These are phyloP conservation scores for Sisymbrium irio DNA, from an alignment of 345 rosid genomes.

Conservation along the genomic window DNA sequence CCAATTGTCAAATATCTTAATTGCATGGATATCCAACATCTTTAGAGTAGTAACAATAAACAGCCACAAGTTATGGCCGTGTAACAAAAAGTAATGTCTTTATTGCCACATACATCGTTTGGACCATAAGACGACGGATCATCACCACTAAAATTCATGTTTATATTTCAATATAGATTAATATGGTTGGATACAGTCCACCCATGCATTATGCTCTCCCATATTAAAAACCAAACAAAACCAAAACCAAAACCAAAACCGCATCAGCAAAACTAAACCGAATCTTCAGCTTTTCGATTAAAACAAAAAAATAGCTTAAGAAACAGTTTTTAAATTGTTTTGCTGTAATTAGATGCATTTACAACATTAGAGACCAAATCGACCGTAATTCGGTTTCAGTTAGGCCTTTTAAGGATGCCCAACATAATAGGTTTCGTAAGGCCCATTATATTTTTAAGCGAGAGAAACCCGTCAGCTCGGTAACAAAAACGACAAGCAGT, in stretches of 20 bases:
- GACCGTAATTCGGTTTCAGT: too few species aligned
- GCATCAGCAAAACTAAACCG: not conserved
- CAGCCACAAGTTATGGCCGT: constrained; percentile 14
- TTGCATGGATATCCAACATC: not conserved
- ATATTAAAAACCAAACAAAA: not conserved
- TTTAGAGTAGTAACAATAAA: not conserved
- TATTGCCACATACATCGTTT: constrained; percentile 4
- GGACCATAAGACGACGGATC: constrained; percentile 20
- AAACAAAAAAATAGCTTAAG: too few species aligned
- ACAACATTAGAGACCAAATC: too few species aligned
- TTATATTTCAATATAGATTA: not conserved
- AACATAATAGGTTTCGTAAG: not conserved
- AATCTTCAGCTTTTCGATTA: too few species aligned
- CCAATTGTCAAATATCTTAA: not conserved
- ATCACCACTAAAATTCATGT: constrained; percentile 5
- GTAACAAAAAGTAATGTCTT: not conserved
- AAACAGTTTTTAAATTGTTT: too few species aligned
- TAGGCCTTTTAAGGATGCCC: not conserved
- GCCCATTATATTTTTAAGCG: not conserved
- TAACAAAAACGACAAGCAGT: not conserved
- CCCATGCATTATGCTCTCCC: not conserved
- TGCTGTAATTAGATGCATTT: too few species aligned
- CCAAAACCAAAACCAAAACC: too few species aligned
- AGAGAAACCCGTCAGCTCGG: not conserved
- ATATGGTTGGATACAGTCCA: not conserved